Conservation (phyloP, 768 basidiomycete species). For the Clitopilus hobsonii region DNA sequence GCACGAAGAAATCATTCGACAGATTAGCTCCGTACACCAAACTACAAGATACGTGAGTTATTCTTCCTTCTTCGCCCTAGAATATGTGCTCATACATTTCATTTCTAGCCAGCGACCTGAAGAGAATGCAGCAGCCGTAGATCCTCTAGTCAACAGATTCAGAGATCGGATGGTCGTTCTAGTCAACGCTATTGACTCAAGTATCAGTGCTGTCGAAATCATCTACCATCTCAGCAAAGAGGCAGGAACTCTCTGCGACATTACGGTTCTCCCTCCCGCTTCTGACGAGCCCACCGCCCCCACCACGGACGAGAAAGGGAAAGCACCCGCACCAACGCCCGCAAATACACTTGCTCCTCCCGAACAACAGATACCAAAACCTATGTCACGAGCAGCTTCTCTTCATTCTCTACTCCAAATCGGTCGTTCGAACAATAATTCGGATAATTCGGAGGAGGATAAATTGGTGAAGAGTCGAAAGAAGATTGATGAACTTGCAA, state of each 20-base stretch:
- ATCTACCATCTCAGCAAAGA: conserved; percentile 11
- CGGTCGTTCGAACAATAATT: no score
- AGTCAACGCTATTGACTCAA: conserved; percentile 14
- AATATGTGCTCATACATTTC: neutral
- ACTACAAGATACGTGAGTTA: conserved; percentile 22
- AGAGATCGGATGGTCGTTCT: conserved; percentile 4
- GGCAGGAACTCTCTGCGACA: neutral
- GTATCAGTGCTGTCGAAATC: conserved; percentile 12
- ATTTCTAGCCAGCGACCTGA: conserved; percentile 14
- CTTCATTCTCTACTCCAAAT: neutral
- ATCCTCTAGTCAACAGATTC: conserved; percentile 9
- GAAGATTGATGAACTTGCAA: conserved; percentile 19
- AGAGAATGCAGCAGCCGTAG: conserved; percentile 8
- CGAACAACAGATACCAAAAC: no score
- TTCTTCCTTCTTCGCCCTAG: neutral
- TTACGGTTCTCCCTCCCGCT: neutral
- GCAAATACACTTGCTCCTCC: no score
- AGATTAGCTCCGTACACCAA: conserved; percentile 30
- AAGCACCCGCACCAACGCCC: no score
- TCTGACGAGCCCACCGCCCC: neutral
- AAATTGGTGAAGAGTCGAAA: conserved; percentile 7
- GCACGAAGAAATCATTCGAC: conserved; percentile 31
- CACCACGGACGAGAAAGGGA: conserved; percentile 1
- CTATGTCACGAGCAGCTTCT: neutral
- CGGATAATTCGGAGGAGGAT: neutral